Evolutionary conservation across 139 green algal species (phyloP), one percentile per base, ranked within the genome.

Genomic region (Tetraselmis striata): DNA sequence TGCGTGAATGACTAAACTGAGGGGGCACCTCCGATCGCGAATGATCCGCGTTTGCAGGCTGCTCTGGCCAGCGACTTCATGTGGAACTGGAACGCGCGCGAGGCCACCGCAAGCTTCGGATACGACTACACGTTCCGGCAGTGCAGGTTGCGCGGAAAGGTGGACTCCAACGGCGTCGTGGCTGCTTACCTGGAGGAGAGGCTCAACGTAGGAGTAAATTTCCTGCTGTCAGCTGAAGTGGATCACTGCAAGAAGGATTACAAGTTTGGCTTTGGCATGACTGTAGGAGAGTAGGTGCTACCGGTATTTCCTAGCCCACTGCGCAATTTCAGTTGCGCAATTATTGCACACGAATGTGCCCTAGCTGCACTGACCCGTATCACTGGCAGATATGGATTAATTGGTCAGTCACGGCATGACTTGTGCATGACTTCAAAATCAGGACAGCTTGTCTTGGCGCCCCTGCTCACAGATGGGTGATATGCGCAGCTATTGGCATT

Each of bases 101-200:
- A 99, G 84, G 95, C 95, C 23, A 94, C 84, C 0, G 95, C 96
- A 1, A 91, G 88, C 1, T 91, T 99, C 75, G 97, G 97, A n/a
- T 99, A 99, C 79, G 97, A 99, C 88, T 98, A 97, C 85, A 95
- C 93, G 31, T 89, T 99, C 78, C 87, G 95, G 76, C 92, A 97
- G 83, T 92, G 89, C 83, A 83, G 94, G 5, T 87, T 98, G 81
- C 83, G 93, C 24, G 92, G 94, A 32, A 89, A 90, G 58, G 81
- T 96, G 77, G 93, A 96, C 88, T 93, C 89, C 74, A 95, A 94
- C 83, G 94, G 93, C 28, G 85, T 93, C 28, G 89, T 99, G 28
- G 91, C 84, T 2, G 92, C 93, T 2, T 95, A 92, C 78, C 80
- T 99, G 45, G 97, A 99, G 87, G 96, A 99, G 90, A 87, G 95